These are phyloP conservation scores for Claviceps humidiphila DNA, from an alignment of 2,329 filamentous ascomycete genomes.

Conservation along the genomic window DNA sequence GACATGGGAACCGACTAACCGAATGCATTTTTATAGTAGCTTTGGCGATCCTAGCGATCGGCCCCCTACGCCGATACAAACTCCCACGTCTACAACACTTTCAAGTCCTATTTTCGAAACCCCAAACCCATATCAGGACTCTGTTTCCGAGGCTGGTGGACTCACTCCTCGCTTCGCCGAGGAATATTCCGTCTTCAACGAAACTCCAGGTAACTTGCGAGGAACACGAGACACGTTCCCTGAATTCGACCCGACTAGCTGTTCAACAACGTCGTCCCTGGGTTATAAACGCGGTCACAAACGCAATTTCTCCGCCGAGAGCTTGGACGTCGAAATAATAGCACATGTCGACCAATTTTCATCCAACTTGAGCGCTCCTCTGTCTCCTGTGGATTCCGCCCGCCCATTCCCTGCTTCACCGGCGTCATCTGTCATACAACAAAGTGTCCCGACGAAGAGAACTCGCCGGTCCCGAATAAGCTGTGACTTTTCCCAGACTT, in stretches of 20 bases:
- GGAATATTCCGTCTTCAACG: slow-evolving; percentile 52
- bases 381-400: slow-evolving; percentile 48
- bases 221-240: slow-evolving; percentile 31
- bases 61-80: slow-evolving; percentile 45
- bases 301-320: slow-evolving; percentile 36
- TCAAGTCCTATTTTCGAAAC: slow-evolving; percentile 45
- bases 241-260: slow-evolving; percentile 27
- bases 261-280: slow-evolving; percentile 20
- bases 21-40: slow-evolving; percentile 25
- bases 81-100: slow-evolving; percentile 39
- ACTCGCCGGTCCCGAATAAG: slow-evolving; percentile 16
- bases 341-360: slow-evolving; percentile 52
- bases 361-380: slow-evolving; percentile 34
- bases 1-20: slow-evolving; percentile 21
- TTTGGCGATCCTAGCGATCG: slow-evolving; percentile 51
- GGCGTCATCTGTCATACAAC: slow-evolving; percentile 23
- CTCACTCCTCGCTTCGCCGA: slow-evolving; percentile 52
- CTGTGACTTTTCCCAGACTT: slow-evolving; percentile 13
- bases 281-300: slow-evolving; percentile 37
- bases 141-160: slow-evolving; percentile 34
- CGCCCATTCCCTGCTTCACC: slow-evolving; percentile 46
- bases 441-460: slow-evolving; percentile 15
- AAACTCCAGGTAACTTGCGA: slow-evolving; percentile 46
- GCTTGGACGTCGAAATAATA: slow-evolving; percentile 36
- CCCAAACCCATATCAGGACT: slow-evolving; percentile 33